Conservation (phyloP, 345 rosid species). For the Carallia brachiata region DNA sequence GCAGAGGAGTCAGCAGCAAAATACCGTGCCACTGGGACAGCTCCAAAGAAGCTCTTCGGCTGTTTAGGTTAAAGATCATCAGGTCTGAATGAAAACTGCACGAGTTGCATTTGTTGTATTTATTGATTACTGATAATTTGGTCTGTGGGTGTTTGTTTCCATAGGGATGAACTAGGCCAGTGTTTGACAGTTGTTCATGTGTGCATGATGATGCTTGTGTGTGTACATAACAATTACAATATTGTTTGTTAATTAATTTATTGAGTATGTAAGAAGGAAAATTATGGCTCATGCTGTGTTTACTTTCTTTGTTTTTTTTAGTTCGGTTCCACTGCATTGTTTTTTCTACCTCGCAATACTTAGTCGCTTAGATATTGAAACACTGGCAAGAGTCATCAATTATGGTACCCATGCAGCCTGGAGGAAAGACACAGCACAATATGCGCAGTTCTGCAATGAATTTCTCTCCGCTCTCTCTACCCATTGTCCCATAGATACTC, state of each 20-base stretch:
- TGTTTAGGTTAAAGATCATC: slow-evolving; percentile 24
- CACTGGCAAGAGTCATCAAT: too few relatives aligned
- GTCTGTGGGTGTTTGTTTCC: slow-evolving; percentile 18
- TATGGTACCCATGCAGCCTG: too few relatives aligned
- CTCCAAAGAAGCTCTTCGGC: slow-evolving; percentile 66
- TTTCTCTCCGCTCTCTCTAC: too few relatives aligned
- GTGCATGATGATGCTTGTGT: slow-evolving; percentile 16
- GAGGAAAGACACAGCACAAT: too few relatives aligned
- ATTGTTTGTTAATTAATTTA: slow-evolving; percentile 10
- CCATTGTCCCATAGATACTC: too few relatives aligned
- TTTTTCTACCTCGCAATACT: too few relatives aligned
- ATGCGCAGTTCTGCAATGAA: too few relatives aligned
- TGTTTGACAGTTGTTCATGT: slow-evolving; percentile 7
- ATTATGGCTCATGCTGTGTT: not conserved
- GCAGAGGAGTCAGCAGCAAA: slow-evolving; percentile 86
- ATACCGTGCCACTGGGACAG: slow-evolving; percentile 69
- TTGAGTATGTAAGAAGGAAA: slow-evolving; percentile 25
- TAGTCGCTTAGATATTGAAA: too few relatives aligned
- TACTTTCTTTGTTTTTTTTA: too few relatives aligned
- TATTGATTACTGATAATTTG: slow-evolving; percentile 24
- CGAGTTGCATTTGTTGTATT: slow-evolving; percentile 18
- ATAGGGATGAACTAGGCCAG: slow-evolving; percentile 11
- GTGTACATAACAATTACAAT: slow-evolving; percentile 19
- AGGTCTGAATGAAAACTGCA: too few relatives aligned
- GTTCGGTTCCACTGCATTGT: too few relatives aligned